Base-by-base conservation (phyloP, 441 rosid genomes). In the Pelargonium myrrhifolium region DNA sequence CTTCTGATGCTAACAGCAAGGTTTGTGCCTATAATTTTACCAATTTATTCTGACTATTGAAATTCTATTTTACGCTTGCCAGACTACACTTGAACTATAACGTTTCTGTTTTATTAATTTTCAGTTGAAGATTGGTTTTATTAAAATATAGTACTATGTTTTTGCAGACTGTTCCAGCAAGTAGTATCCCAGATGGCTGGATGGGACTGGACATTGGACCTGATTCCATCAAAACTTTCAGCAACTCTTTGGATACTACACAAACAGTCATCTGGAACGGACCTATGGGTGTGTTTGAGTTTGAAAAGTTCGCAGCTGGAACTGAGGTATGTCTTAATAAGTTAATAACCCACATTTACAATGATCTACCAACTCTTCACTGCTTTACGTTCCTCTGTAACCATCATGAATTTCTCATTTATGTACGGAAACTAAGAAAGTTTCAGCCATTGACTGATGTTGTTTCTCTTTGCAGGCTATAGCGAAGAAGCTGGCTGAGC, bases 201-300 rank as follows among this genome's bases (percentile, higher is more conserved):
- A 92, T 92, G 97, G 97, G 97, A 69, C 76, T 92, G 82, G 97
- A 92, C 78, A 82, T 92, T 55, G 97, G 94, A 76, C 97, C 96
- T 64, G 96, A 92, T 12, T 89, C 96, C 43, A 63, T 92, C 10
- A 89, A 83, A 80, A 82, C 89, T 55, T 89, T 92, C 84, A 86
- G 22, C 31, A 87, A 82, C 7, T 89, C 89, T 64, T 64, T 92
- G 77, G 96, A 75, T 65, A 85, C 92, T 47, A 89, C 96, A 63
- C 71, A 92, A 79, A 92, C 97, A 6, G 80, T 92, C 65, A 89
- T 92, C 75, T 92, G 97, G 96, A 92, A 89, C 11, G 96, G 97
- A 74, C 97, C 97, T 1, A 92, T 92, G 96, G 97, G 97, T 77
- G 97, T 87, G 76, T 92, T 92, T 62, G 97, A 92, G 75, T 87